Base-by-base conservation (phyloP, 305 asterid genomes). In the Plantago coronopus region DNA sequence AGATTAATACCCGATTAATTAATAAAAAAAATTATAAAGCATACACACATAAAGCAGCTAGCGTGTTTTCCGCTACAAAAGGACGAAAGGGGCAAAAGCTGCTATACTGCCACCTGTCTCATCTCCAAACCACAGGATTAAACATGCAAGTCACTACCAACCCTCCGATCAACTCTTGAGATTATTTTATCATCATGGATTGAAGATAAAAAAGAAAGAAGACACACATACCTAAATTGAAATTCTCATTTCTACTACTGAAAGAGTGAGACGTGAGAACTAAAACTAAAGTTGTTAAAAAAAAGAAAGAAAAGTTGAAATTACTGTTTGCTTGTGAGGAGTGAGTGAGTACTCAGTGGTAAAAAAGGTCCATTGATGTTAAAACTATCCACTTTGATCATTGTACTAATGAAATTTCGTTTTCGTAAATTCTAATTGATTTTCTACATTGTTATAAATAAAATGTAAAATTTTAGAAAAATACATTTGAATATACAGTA, bases 21-120 rank as follows among this genome's bases (percentile, higher is more conserved):
- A 43, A 22, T 21, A 58, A 44, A 25, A n/a, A 44, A 15, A 59
- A 59, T 44, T 21, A 38, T 38, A 57, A 57, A 57, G 61, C 54
- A 20, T 16, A 17, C 22, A 22, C 45, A 59, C 64, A 59, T 59
- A 59, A 43, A 59, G 64, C 64, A 59, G 58, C 58, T 53, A 53
- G 54, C 64, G 64, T 47, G 64, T 59, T 59, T 59, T 45, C 20
- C 64, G 64, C 54, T 17, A 59, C 20, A 59, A 53, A 59, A 59
- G 54, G 54, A 44, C 43, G 40, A 57, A 21, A 34, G 12, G 21
- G 4, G 40, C 42, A 59, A 44, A 59, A 46, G 54, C 43, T 21
- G 40, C 12, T 25, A 25, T 16, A 23, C 17, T 16, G n/a, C 13
- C 64, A 59, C 64, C 54, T 59, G 64, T 34, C 63, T 11, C 1